Percentiles rank a stretch among this genome's conserved stretches.
phyloP scores from a whole-genome alignment of 257 asterid species.

The Verbascum thapsus region DNA sequence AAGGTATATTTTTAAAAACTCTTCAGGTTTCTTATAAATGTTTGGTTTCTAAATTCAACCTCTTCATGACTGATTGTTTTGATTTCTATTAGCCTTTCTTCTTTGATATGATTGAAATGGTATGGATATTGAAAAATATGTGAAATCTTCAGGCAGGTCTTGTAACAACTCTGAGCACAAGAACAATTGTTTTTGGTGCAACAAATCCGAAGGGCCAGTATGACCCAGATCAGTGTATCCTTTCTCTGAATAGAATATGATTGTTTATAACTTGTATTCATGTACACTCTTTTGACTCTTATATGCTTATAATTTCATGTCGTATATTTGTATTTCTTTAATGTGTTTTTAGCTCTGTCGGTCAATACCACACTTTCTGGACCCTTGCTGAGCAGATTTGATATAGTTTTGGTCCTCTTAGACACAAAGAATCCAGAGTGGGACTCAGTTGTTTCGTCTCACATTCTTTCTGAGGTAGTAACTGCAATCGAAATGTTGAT shows the following conservation, averaged over 20 bases:
- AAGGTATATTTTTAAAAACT: constrained; percentile 56
- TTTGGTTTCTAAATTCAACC: constrained; percentile 10
- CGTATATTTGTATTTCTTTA: constrained; percentile 38
- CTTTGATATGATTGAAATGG: background rate
- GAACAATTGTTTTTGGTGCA: constrained; percentile 93
- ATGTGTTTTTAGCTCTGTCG: constrained; percentile 69
- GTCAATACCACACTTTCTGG: constrained; percentile 98
- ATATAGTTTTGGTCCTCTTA: constrained; percentile 88
- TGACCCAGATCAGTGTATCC: constrained; percentile 93
- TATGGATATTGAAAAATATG: constrained; percentile 17
- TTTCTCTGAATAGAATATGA: constrained; percentile 27
- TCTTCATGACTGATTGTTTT: constrained; percentile 13
- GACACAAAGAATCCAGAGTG: constrained; percentile 96
- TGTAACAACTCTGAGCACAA: constrained; percentile 94
- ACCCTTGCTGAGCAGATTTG: constrained; percentile 94
- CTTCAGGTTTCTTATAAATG: constrained; percentile 15
- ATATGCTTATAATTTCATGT: no score
- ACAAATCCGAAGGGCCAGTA: constrained; percentile 98
- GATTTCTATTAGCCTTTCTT: constrained; percentile 5
- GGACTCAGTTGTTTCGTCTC: constrained; percentile 98
- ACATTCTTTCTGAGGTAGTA: constrained; percentile 87
- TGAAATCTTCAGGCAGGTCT: constrained; percentile 85
- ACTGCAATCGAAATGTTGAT: constrained; percentile 23
- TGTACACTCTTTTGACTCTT: constrained; percentile 20
- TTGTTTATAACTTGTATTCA: background rate